Conservation (phyloP, 768 basidiomycete species). For the Leucocoprinus sp. region DNA sequence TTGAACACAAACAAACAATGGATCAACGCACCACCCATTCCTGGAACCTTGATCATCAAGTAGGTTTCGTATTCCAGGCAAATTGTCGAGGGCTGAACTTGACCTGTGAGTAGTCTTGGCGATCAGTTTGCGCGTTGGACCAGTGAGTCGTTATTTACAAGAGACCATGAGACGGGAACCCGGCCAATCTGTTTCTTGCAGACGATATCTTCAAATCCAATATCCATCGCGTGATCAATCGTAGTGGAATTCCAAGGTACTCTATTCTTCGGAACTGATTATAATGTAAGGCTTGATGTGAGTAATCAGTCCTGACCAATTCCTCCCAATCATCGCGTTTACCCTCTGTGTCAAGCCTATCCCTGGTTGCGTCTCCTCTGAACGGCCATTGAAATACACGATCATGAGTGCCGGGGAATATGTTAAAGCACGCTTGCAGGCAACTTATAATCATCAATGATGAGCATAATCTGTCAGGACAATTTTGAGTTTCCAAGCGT, state of each 20-base stretch:
- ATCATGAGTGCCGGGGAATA: conserved; percentile 77
- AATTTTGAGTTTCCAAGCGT: too few species aligned
- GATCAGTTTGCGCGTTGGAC: conserved; percentile 90
- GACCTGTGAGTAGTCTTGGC: conserved; percentile 45
- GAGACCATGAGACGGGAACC: background rate
- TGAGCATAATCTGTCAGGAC: too few species aligned
- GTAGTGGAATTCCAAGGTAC: conserved; percentile 61
- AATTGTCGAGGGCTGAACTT: background rate
- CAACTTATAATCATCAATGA: conserved; percentile 44
- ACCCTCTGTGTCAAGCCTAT: conserved; percentile 31
- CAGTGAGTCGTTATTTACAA: conserved; percentile 37
- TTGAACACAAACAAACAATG: conserved; percentile 69
- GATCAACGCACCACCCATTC: conserved; percentile 74
- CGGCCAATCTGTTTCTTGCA: conserved; percentile 19
- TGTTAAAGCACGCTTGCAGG: conserved; percentile 63
- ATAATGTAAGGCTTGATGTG: conserved; percentile 75
- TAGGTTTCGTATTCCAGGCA: conserved; percentile 21
- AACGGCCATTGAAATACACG: conserved; percentile 51
- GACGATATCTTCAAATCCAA: conserved; percentile 91
- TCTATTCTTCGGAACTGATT: conserved; percentile 92
- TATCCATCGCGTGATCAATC: conserved; percentile 78
- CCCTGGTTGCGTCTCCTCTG: conserved; percentile 38
- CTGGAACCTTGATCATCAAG: conserved; percentile 86
- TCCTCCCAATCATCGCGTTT: too few species aligned
- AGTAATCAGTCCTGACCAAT: conserved; percentile 11